Evolutionary conservation across 805 yeast genomes (phyloP).

Genomic region (Saturnispora quitensis): DNA sequence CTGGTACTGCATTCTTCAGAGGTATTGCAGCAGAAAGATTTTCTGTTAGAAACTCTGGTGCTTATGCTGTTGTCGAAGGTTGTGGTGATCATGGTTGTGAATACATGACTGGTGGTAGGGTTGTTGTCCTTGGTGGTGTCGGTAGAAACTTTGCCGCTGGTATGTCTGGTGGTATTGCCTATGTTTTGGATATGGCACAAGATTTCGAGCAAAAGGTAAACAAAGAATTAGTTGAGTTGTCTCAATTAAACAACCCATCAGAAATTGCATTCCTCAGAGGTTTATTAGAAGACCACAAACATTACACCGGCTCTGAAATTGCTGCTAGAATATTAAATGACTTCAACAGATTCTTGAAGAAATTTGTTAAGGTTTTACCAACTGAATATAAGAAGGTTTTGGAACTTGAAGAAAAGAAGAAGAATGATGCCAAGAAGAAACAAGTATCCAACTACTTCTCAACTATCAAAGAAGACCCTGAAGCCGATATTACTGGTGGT

Average conservation of each 20-base stretch:
- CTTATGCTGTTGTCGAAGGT: conserved; percentile 93
- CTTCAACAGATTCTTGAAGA: conserved; percentile 79
- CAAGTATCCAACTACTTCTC: conserved; percentile 59
- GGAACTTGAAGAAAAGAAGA: conserved; percentile 60
- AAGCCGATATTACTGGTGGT: conserved; percentile 81
- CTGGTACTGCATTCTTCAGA: conserved; percentile 86
- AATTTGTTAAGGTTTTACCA: conserved; percentile 91
- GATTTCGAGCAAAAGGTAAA: conserved; percentile 79
- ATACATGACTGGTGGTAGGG: conserved; percentile 99
- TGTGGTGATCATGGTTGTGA: conserved; percentile 99
- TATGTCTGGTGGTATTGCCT: conserved; percentile 99
- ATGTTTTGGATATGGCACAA: conserved; percentile 91
- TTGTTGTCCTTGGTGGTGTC: conserved; percentile 82
- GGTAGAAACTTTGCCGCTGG: conserved; percentile 96
- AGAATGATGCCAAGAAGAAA: conserved; percentile 54
- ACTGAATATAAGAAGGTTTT: conserved; percentile 84
- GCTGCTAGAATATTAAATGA: conserved; percentile 76
- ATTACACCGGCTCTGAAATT: conserved; percentile 85
- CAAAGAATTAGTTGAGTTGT: conserved; percentile 70
- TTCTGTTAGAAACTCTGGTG: conserved; percentile 98
- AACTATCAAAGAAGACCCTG: conserved; percentile 73
- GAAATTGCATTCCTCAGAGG: conserved; percentile 94
- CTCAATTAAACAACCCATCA: conserved; percentile 69
- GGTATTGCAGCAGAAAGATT: conserved; percentile 99
- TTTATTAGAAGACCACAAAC: conserved; percentile 88